Conservation (phyloP, 805 yeast species). For the Zygoascus biomembranicola region DNA sequence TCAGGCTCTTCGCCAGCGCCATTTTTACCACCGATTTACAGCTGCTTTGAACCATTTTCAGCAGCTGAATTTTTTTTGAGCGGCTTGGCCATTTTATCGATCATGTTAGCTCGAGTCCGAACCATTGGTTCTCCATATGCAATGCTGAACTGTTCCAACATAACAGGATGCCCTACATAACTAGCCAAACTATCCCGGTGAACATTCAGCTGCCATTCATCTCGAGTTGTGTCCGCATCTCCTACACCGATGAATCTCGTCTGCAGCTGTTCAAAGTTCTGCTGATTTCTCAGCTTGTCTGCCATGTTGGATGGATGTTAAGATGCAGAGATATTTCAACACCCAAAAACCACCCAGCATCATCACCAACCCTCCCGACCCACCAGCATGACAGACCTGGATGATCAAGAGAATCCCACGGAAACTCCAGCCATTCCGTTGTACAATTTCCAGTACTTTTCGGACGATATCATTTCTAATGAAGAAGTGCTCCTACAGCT, state of each 20-base stretch:
- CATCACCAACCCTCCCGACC: background rate
- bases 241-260: conserved; percentile 70
- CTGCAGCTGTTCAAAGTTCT: conserved; percentile 46
- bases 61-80: background rate
- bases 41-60: background rate
- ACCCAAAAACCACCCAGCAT: no score
- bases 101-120: conserved; percentile 17
- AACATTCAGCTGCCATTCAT: conserved; percentile 61
- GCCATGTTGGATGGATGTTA: conserved; percentile 32
- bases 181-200: conserved; percentile 60
- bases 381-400: background rate
- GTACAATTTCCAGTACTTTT: background rate
- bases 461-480: background rate
- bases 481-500: background rate
- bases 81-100: conserved; percentile 15
- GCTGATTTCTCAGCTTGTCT: conserved; percentile 55
- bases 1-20: no score
- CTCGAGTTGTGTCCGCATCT: conserved; percentile 22
- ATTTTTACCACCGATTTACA: no score
- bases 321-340: background rate
- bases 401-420: background rate
- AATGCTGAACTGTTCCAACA: conserved; percentile 46
- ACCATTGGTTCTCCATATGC: conserved; percentile 40
- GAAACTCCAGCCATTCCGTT: background rate
- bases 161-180: conserved; percentile 48